Conservation (phyloP, 192 early-diverging fungal species). For the Backusella parvicylindrica region DNA sequence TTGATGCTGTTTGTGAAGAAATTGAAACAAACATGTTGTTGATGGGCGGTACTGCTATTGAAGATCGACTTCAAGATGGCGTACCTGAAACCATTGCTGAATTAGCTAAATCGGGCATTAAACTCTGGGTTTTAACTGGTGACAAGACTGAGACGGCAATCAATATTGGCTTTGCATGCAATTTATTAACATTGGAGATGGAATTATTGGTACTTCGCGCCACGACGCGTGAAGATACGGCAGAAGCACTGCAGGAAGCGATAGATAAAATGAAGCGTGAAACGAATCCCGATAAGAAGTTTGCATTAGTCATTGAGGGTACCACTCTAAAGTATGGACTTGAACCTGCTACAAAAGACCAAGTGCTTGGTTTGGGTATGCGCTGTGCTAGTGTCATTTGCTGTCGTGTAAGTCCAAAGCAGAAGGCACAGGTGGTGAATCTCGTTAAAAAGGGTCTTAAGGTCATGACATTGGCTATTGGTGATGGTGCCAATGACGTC, state of each 20-base stretch:
- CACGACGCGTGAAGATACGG: slow-evolving; percentile 51
- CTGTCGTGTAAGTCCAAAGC: slow-evolving; percentile 92
- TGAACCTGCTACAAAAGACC: slow-evolving; percentile 48
- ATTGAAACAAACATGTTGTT: slow-evolving; percentile 81
- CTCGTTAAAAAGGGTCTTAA: slow-evolving; percentile 81
- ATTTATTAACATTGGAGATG: slow-evolving; percentile 82
- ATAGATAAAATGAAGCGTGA: slow-evolving; percentile 49
- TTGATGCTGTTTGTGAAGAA: slow-evolving; percentile 72
- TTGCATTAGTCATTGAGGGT: slow-evolving; percentile 88
- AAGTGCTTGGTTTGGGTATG: slow-evolving; percentile 71
- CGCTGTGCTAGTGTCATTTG: slow-evolving; percentile 87
- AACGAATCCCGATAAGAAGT: slow-evolving; percentile 34
- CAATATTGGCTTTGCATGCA: slow-evolving; percentile 95
- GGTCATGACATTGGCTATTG: slow-evolving; percentile 89
- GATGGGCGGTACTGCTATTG: slow-evolving; percentile 96
- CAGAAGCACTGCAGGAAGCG: slow-evolving; percentile 66
- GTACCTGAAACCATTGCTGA: slow-evolving; percentile 91
- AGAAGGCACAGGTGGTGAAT: slow-evolving; percentile 94
- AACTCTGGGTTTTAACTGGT: slow-evolving; percentile 96
- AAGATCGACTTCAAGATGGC: slow-evolving; percentile 96
- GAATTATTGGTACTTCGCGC: slow-evolving; percentile 73
- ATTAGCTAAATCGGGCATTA: slow-evolving; percentile 83
- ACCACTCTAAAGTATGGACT: slow-evolving; percentile 79
- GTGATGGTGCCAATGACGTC: slow-evolving; percentile 97
- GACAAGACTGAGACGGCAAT: slow-evolving; percentile 98